A percentile compares a stretch with the other conserved stretches of the same genome.
These are phyloP conservation scores for Alternaria sp. DNA, from an alignment of 2,329 filamentous ascomycete species.

Conservation along the genomic window DNA sequence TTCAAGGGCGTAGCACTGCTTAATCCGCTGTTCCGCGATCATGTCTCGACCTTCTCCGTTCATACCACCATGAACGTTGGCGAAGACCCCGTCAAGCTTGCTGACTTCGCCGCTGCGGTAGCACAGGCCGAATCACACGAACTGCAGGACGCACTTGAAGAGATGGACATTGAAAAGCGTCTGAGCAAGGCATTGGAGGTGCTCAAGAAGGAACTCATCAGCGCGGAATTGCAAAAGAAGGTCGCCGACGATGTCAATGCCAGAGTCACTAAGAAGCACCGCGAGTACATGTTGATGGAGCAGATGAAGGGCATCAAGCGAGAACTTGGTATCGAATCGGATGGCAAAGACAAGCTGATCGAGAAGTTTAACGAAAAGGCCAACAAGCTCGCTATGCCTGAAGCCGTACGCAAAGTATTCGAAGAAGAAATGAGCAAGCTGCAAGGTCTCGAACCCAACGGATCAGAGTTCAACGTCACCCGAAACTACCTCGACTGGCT, in stretches of 20 bases:
- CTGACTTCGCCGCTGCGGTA: conserved; percentile 95
- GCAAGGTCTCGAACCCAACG: conserved; percentile 90
- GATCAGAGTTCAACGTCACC: conserved; percentile 98
- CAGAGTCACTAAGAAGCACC: conserved; percentile 95
- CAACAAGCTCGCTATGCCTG: conserved; percentile 92
- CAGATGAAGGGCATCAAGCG: conserved; percentile 99
- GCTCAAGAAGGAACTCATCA: conserved; percentile 98
- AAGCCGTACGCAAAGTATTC: conserved; percentile 95
- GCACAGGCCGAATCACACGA: conserved; percentile 86
- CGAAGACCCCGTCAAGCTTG: conserved; percentile 91
- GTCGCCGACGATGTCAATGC: conserved; percentile 97
- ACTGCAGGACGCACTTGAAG: conserved; percentile 88
- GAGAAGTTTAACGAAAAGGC: conserved; percentile 98
- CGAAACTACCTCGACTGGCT: conserved; percentile 99
- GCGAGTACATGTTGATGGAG: conserved; percentile 99
- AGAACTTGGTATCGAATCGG: conserved; percentile 94
- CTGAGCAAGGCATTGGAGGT: conserved; percentile 91
- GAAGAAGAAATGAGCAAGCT: conserved; percentile 98
- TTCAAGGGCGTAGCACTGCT: conserved; percentile 96
- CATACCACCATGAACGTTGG: conserved; percentile 94
- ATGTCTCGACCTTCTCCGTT: conserved; percentile 84
- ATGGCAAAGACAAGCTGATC: conserved; percentile 97
- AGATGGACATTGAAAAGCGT: conserved; percentile 89
- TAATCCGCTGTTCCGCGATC: conserved; percentile 94
- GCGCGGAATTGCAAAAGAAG: conserved; percentile 94